phyloP scores from a whole-genome alignment of 805 yeast genomes.

The Candida multigemmis region DNA sequence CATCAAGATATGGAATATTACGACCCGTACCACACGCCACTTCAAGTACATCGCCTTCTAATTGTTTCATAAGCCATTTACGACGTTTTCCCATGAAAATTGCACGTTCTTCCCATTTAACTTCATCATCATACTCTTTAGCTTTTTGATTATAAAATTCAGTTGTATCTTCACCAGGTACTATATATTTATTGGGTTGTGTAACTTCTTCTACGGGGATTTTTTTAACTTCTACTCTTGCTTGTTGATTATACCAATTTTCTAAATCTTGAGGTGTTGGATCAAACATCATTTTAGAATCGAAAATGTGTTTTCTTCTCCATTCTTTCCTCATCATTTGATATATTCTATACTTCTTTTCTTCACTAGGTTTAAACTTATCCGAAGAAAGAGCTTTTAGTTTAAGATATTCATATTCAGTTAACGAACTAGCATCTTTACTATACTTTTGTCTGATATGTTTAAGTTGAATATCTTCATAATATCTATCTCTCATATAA shows the following conservation, averaged over 20 bases:
- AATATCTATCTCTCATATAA: slow-evolving; percentile 58
- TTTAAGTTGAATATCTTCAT: slow-evolving; percentile 53
- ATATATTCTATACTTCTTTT: slow-evolving; percentile 50
- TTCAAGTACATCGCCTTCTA: slow-evolving; percentile 85
- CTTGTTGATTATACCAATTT: slow-evolving; percentile 29
- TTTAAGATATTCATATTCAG: slow-evolving; percentile 58
- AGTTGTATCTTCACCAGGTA: slow-evolving; percentile 57
- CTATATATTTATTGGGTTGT: neutral
- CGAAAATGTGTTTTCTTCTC: slow-evolving; percentile 27
- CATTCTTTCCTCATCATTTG: slow-evolving; percentile 42
- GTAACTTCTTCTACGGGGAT: slow-evolving; percentile 11
- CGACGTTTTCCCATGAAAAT: slow-evolving; percentile 56
- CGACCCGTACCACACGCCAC: slow-evolving; percentile 96
- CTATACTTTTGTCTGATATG: slow-evolving; percentile 27
- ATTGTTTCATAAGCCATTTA: slow-evolving; percentile 69
- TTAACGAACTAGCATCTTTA: slow-evolving; percentile 28
- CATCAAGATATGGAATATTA: slow-evolving; percentile 67
- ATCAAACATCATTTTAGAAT: slow-evolving; percentile 23
- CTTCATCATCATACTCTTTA: slow-evolving; percentile 67
- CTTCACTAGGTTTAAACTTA: slow-evolving; percentile 55
- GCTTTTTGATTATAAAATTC: slow-evolving; percentile 73
- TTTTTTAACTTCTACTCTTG: slow-evolving; percentile 11
- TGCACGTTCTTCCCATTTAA: slow-evolving; percentile 64
- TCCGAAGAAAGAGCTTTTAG: slow-evolving; percentile 52
- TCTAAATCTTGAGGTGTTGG: slow-evolving; percentile 34